Evolutionary conservation across 2,329 filamentous ascomycete species (phyloP).

Genomic region (Zarea fungicola): DNA sequence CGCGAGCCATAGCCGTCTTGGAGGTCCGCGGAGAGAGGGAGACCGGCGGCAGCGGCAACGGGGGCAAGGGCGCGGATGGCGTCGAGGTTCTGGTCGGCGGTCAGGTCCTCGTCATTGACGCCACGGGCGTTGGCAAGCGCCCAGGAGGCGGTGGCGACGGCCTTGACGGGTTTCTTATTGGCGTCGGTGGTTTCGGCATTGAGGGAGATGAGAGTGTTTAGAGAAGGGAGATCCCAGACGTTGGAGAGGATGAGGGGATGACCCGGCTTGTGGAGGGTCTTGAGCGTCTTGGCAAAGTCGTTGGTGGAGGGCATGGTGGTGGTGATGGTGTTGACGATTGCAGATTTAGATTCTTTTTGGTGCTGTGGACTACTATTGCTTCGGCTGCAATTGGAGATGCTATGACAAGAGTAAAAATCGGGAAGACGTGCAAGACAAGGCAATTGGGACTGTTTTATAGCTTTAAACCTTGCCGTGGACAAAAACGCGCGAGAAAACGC

Average conservation of each 20-base stretch:
- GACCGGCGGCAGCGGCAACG: constrained; percentile 32
- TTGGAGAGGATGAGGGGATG: constrained; percentile 50
- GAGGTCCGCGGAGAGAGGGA: constrained; percentile 52
- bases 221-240: constrained; percentile 48
- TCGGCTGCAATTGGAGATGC: too few relatives aligned
- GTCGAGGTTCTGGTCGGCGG: constrained; percentile 44
- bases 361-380: too few relatives aligned
- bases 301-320: constrained; percentile 22
- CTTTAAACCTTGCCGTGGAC: too few relatives aligned
- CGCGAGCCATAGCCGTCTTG: constrained; percentile 54
- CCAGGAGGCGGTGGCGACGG: constrained; percentile 46
- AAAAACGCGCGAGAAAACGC: too few relatives aligned
- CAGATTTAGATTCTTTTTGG: too few relatives aligned
- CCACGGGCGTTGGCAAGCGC: constrained; percentile 43
- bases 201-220: constrained; percentile 39
- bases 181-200: constrained; percentile 23
- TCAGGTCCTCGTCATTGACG: constrained; percentile 43
- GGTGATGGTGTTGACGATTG: background rate
- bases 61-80: constrained; percentile 40
- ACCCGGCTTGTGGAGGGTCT: constrained; percentile 44
- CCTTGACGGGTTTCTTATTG: constrained; percentile 31
- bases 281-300: constrained; percentile 30
- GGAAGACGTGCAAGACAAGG: too few relatives aligned
- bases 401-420: too few relatives aligned
- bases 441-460: too few relatives aligned